Evolutionary conservation across 1,139 yeast species (phyloP).

Genomic region (Torulaspora globosa): DNA sequence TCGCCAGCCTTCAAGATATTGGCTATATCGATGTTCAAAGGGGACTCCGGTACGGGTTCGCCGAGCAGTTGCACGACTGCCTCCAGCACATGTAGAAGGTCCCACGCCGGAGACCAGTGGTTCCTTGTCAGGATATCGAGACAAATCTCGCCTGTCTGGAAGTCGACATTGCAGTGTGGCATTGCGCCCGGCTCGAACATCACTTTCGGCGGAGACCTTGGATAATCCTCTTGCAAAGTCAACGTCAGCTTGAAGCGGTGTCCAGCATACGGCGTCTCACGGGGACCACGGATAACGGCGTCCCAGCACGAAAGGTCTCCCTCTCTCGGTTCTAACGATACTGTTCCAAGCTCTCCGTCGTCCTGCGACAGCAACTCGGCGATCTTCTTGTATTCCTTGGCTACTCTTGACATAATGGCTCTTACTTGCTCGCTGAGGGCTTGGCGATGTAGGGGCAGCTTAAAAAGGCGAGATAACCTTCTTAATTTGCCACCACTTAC

Average conservation of each 20-base stretch:
- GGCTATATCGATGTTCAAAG: slow-evolving; percentile 83
- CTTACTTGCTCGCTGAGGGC: neutral
- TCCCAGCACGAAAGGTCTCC: slow-evolving; percentile 53
- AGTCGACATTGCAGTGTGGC: slow-evolving; percentile 73
- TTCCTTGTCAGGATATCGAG: slow-evolving; percentile 65
- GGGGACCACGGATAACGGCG: slow-evolving; percentile 57
- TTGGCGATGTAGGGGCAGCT: neutral
- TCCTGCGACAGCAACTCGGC: slow-evolving; percentile 35
- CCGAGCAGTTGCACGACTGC: slow-evolving; percentile 67
- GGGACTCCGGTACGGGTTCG: slow-evolving; percentile 83
- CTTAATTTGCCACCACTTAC: slow-evolving; percentile 7
- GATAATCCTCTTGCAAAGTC: slow-evolving; percentile 53
- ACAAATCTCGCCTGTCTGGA: slow-evolving; percentile 73
- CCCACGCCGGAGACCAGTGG: slow-evolving; percentile 89
- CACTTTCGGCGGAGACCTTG: slow-evolving; percentile 65
- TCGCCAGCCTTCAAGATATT: slow-evolving; percentile 63
- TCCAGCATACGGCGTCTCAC: slow-evolving; percentile 49
- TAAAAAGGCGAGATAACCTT: slow-evolving; percentile 1
- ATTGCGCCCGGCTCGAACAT: slow-evolving; percentile 48
- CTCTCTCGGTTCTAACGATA: slow-evolving; percentile 1
- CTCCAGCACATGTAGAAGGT: slow-evolving; percentile 59
- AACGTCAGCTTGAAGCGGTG: slow-evolving; percentile 60
- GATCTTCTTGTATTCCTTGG: slow-evolving; percentile 44
- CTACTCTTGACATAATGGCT: slow-evolving; percentile 21
- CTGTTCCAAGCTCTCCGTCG: neutral